These are phyloP conservation scores for Debaryomyces castellii DNA, from an alignment of 805 yeast genomes.

Conservation along the genomic window DNA sequence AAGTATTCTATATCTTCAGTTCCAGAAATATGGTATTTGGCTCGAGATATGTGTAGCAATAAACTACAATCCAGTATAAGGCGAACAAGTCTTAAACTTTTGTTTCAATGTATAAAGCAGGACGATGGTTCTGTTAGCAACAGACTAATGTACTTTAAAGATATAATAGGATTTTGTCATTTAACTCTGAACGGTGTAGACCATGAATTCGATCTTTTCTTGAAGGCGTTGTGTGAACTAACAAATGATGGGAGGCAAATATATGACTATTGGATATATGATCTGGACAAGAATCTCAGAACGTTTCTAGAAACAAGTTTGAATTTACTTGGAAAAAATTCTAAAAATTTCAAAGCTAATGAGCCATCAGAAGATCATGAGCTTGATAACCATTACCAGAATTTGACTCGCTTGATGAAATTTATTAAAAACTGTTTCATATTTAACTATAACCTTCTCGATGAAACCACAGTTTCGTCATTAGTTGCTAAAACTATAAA, in stretches of 20 bases:
- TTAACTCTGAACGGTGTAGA: conserved; percentile 35
- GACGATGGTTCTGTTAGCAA: conserved; percentile 52
- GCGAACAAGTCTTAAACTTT: conserved; percentile 50
- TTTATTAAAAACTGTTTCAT: conserved; percentile 47
- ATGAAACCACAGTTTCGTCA: conserved; percentile 30
- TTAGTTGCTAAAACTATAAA: conserved; percentile 34
- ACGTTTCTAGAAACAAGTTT: conserved; percentile 13
- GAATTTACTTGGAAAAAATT: conserved; percentile 9
- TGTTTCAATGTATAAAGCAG: conserved; percentile 54
- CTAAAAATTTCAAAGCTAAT: conserved; percentile 7
- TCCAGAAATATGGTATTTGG: conserved; percentile 76
- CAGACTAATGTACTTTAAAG: conserved; percentile 57
- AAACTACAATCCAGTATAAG: conserved; percentile 31
- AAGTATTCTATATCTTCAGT: conserved; percentile 56
- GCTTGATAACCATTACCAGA: conserved; percentile 11
- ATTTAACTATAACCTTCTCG: conserved; percentile 46
- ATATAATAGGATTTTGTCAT: conserved; percentile 47
- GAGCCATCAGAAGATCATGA: background rate
- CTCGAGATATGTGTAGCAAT: conserved; percentile 50
- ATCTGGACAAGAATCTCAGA: conserved; percentile 26
- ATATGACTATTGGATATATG: conserved; percentile 49
- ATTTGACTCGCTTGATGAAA: conserved; percentile 19
- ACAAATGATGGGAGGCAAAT: conserved; percentile 56
- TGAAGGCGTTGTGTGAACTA: conserved; percentile 45
- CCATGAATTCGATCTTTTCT: conserved; percentile 51